A percentile compares a stretch with the other conserved stretches of the same genome.
phyloP scores from a whole-genome alignment of 345 rosid species.

The Luvunga scandens region DNA sequence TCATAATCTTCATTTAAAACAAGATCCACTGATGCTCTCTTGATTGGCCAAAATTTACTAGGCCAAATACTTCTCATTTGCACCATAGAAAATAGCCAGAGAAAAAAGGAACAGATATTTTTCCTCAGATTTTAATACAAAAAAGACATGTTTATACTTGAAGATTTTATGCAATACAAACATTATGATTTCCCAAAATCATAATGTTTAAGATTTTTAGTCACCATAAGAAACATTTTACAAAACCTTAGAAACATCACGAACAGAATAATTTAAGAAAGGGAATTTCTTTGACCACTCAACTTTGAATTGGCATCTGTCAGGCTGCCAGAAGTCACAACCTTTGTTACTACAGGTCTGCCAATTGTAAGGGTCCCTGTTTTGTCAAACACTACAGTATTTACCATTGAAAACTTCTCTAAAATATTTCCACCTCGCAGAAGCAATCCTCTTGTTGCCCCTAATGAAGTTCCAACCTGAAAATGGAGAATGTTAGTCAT shows the following conservation, averaged over 20 bases:
- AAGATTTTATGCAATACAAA: no score
- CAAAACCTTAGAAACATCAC: background rate
- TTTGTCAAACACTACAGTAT: slow-evolving; percentile 84
- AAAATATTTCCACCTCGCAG: slow-evolving; percentile 88
- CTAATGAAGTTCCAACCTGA: slow-evolving; percentile 90
- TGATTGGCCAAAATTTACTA: background rate
- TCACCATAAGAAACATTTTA: background rate
- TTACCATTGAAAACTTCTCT: slow-evolving; percentile 86
- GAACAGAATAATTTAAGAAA: slow-evolving; percentile 5
- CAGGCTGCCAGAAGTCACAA: slow-evolving; percentile 42
- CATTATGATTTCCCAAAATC: no score
- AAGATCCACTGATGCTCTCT: background rate
- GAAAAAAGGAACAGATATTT: background rate
- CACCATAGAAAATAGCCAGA: background rate
- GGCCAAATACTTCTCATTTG: background rate
- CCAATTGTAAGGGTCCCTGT: slow-evolving; percentile 94
- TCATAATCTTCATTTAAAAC: background rate
- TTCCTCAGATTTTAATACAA: background rate
- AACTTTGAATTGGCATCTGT: slow-evolving; percentile 47
- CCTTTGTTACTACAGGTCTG: slow-evolving; percentile 78
- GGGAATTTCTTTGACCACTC: slow-evolving; percentile 22
- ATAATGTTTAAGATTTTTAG: background rate
- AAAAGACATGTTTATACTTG: background rate
- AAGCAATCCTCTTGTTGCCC: slow-evolving; percentile 92
- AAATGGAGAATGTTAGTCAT: background rate